Conservation (phyloP, 106 monocot genomes). For the Allium cepa region DNA sequence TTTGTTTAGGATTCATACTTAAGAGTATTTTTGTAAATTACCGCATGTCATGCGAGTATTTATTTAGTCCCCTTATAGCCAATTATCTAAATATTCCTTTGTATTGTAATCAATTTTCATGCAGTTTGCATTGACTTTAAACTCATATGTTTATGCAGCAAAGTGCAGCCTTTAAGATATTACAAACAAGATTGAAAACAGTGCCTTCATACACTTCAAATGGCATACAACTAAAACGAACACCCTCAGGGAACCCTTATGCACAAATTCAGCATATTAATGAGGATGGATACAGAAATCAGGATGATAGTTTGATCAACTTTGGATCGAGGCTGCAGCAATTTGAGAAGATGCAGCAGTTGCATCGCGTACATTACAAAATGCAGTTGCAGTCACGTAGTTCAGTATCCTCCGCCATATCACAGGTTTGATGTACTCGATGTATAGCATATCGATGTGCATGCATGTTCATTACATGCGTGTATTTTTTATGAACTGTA, state of each 20-base stretch:
- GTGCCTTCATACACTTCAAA: constrained; percentile 41
- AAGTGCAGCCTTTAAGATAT: constrained; percentile 95
- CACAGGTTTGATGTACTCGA: constrained; percentile 32
- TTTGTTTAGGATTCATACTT: too few species aligned
- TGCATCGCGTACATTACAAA: constrained; percentile 44
- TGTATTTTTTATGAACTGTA: too few species aligned
- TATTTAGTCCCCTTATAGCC: too few species aligned
- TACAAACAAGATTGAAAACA: constrained; percentile 76
- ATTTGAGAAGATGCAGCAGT: constrained; percentile 53
- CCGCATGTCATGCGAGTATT: too few species aligned
- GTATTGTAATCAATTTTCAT: background rate
- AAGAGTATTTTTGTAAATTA: too few species aligned
- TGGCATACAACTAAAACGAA: constrained; percentile 28
- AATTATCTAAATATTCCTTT: too few species aligned
- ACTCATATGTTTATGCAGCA: constrained; percentile 55
- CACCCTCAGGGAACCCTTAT: constrained; percentile 38
- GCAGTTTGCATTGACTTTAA: background rate
- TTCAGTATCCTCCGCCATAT: constrained; percentile 19
- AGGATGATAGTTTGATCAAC: constrained; percentile 47
- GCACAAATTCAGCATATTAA: constrained; percentile 32
- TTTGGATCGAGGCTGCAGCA: constrained; percentile 53
- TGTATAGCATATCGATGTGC: too few species aligned
- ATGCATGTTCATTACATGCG: too few species aligned
- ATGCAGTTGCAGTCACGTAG: constrained; percentile 17
- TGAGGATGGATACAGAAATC: constrained; percentile 22